Conservation (phyloP, 1,284 basidiomycete genomes). For the Cryptococcus floricola region DNA sequence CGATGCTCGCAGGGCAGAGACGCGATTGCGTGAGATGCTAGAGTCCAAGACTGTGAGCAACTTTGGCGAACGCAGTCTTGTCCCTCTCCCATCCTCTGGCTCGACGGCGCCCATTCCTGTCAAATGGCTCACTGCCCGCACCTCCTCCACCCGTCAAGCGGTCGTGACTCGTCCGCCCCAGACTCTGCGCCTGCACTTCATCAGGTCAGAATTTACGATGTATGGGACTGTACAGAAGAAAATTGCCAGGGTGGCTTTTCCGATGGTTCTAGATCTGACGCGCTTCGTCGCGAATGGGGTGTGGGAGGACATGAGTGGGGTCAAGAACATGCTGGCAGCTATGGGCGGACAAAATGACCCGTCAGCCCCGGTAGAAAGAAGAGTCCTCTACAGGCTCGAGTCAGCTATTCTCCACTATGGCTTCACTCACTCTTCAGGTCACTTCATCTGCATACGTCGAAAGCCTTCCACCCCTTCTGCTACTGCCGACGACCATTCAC, state of each 20-base stretch:
- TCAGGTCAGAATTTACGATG: constrained; percentile 72
- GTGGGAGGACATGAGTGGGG: constrained; percentile 32
- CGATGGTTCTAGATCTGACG: constrained; percentile 78
- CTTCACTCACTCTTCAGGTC: constrained; percentile 74
- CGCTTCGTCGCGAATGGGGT: constrained; percentile 55
- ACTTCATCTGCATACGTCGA: constrained; percentile 84
- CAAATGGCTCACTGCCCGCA: constrained; percentile 38
- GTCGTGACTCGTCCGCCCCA: constrained; percentile 63
- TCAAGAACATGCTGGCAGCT: constrained; percentile 7
- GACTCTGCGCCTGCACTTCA: constrained; percentile 78
- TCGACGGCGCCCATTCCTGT: constrained; percentile 18
- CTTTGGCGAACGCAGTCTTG: constrained; percentile 23
- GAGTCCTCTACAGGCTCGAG: constrained; percentile 71
- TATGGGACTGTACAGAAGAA: constrained; percentile 72
- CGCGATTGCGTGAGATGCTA: constrained; percentile 60
- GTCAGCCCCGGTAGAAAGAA: constrained; percentile 35
- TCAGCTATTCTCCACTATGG: constrained; percentile 87
- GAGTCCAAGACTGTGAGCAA: constrained; percentile 50
- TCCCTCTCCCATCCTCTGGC: constrained; percentile 1
- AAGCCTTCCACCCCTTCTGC: constrained; percentile 54
- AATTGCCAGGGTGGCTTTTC: constrained; percentile 70
- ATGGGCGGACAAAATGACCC: not conserved
- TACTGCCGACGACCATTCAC: not conserved
- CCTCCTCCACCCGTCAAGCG: constrained; percentile 36
- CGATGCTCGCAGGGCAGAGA: constrained; percentile 63